Base-by-base conservation (phyloP, 2,329 filamentous ascomycete species). In the Clonostachys solani region DNA sequence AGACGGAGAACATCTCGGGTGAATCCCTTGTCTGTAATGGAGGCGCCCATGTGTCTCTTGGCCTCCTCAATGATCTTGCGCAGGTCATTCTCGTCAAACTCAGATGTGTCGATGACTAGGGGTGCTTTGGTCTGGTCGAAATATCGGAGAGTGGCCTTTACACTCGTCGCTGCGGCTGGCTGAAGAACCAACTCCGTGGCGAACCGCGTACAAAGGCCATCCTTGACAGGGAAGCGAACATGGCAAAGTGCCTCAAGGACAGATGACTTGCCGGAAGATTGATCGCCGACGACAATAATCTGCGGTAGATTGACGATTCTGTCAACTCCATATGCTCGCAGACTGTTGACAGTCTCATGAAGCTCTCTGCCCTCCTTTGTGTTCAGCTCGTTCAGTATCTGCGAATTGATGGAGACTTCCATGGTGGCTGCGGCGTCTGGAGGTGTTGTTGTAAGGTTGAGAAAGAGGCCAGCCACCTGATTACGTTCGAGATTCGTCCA, bases 211-310 rank as follows among this genome's bases (percentile, higher is more conserved):
- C 80, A 84, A 0, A 80, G 48, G 19, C 66, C 74, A 13, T 74
- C 73, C 6, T 81, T 77, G 12, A 73, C 64, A 0, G 80, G 77
- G 42, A 86, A 85, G 0, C 72, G 72, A 2, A 87, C 75, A 10
- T 76, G 72, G 0, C 81, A 80, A 42, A 87, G 79, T 0, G 82
- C 83, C 52, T 86, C 78, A 0, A 86, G 71, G 0, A 85, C 79
- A 0, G 80, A 84, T n/a, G 75, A 81, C 56, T 86, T 86, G 3
- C 81, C 82, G 1, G 75, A 74, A 0, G 76, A 81, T 47, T 82
- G 78, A 46, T 82, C 75, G 5, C 83, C 81, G 29, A 78, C 77
- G 5, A 84, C 80, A 5, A 84, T 72, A 36, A 82, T 68, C 52
- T 80, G 74, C 2, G 78, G 77, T 0, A 79, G 62, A 36, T 73